phyloP scores from a whole-genome alignment of 208 protist genomes.

The Eutreptiella sp. region DNA sequence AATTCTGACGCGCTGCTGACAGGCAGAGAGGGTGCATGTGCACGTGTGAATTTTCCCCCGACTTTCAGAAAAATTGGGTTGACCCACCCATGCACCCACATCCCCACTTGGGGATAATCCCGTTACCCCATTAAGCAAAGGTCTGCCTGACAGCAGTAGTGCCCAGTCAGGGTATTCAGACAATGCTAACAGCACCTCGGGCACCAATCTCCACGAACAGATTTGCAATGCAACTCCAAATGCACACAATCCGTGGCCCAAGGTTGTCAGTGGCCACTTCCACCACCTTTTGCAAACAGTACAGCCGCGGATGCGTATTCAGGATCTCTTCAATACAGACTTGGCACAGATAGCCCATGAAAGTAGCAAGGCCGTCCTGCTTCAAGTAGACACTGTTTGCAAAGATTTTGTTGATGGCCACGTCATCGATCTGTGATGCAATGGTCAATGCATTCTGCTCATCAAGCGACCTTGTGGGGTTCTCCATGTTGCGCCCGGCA shows the following conservation, averaged over 20 bases:
- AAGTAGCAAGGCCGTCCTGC: constrained; percentile 49
- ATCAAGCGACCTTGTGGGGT: constrained; percentile 35
- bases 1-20: too few relatives aligned
- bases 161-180: too few relatives aligned
- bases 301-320: constrained; percentile 20
- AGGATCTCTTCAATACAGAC: constrained; percentile 51
- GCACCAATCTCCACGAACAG: constrained; percentile 47
- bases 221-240: constrained; percentile 50
- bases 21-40: too few relatives aligned
- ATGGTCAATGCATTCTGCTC: constrained; percentile 18
- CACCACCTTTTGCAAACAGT: constrained; percentile 60
- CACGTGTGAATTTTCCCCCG: too few relatives aligned
- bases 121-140: too few relatives aligned
- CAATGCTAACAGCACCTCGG: too few relatives aligned
- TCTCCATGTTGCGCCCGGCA: constrained; percentile 48
- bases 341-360: constrained; percentile 47
- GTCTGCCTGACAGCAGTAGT: too few relatives aligned
- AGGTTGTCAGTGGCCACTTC: constrained; percentile 71
- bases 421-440: constrained; percentile 36
- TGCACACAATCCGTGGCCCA: constrained; percentile 58
- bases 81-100: too few relatives aligned
- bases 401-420: constrained; percentile 57
- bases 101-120: too few relatives aligned
- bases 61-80: too few relatives aligned
- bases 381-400: constrained; percentile 34